Conservation (phyloP, 2,329 filamentous ascomycete genomes). For the Xylariales sp. region DNA sequence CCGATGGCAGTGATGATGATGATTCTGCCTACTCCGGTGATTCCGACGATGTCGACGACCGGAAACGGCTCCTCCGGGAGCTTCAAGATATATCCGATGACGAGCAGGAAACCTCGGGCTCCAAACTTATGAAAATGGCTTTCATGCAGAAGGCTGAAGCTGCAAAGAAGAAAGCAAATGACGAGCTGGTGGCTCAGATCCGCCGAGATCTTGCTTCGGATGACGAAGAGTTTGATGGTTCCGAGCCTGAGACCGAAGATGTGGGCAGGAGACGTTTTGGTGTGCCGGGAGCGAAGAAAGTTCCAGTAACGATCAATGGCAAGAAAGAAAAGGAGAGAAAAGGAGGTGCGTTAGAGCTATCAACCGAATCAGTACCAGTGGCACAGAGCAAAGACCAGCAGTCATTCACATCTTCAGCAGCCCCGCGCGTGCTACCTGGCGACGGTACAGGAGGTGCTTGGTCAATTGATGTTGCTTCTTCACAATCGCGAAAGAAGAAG, state of each 20-base stretch:
- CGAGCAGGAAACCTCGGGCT: conserved; percentile 50
- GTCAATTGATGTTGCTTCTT: conserved; percentile 18
- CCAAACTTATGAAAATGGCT: conserved; percentile 75
- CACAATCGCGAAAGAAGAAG: conserved; percentile 18
- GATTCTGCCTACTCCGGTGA: conserved; percentile 54
- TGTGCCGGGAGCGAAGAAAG: conserved; percentile 31
- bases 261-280: conserved; percentile 71
- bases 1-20: conserved; percentile 25
- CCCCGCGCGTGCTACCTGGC: not conserved
- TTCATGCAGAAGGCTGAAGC: conserved; percentile 94
- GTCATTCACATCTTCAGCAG: not conserved
- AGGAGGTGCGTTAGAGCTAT: not conserved
- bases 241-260: conserved; percentile 48
- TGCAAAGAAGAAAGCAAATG: conserved; percentile 71
- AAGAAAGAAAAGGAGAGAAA: conserved; percentile 17
- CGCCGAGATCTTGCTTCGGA: conserved; percentile 67
- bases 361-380: conserved; percentile 3
- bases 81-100: conserved; percentile 40
- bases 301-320: conserved; percentile 14
- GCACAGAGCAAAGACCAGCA: conserved; percentile 14
- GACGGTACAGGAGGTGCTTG: conserved; percentile 20
- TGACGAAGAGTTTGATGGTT: conserved; percentile 42
- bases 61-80: conserved; percentile 42
- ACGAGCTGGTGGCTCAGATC: conserved; percentile 67
- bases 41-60: conserved; percentile 50